Evolutionary conservation across 352 stramenopile genomes (phyloP), one percentile per base, ranked within the genome.

Genomic region (Blastocystis sp.): DNA sequence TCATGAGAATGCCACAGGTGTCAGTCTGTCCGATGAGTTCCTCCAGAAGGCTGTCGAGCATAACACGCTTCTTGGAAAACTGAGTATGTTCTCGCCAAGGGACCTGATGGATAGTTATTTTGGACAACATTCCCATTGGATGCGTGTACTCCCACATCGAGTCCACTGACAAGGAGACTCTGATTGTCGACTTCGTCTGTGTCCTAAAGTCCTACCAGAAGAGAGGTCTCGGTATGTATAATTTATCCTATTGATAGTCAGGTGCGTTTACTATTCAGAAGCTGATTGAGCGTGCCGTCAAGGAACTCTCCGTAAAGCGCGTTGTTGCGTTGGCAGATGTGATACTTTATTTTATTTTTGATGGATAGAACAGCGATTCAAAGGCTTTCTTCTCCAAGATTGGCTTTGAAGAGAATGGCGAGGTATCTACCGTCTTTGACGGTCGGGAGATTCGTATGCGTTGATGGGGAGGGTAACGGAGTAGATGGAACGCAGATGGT

Each of bases 91-190:
- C 9, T 42, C 38, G 4, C 4, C 9, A 40, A 61, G 24, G 46
- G 27, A 49, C 18, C 63, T 4, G 42, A 18, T 48, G 7, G 21
- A 4, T 81, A 81, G 69, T 81, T 61, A 81, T 81, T 64, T 44
- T 81, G 14, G 69, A 81, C 56, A 81, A 81, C 34, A 81, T 81
- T 64, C 69, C 69, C 21, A 44, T 81, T n/a, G 69, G 69, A 11
- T 81, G 46, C 42, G 48, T 81, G 27, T 81, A 81, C n/a, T 63
- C 69, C 7, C 69, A 81, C 32, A 81, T 81, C 21, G 27, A 64
- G 0, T 32, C 48, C n/a, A 81, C 61, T 8, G 56, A 61, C 24
- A 29, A 34, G 0, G 21, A 46, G 18, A 38, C 42, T 65, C 42
- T 81, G 18, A 32, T 81, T 27, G 21, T 81, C 4, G 69, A 81